Evolutionary conservation across 108 stramenopile species (phyloP), one percentile per base, ranked within the genome.

Genomic region (Nitzschia sp.): DNA sequence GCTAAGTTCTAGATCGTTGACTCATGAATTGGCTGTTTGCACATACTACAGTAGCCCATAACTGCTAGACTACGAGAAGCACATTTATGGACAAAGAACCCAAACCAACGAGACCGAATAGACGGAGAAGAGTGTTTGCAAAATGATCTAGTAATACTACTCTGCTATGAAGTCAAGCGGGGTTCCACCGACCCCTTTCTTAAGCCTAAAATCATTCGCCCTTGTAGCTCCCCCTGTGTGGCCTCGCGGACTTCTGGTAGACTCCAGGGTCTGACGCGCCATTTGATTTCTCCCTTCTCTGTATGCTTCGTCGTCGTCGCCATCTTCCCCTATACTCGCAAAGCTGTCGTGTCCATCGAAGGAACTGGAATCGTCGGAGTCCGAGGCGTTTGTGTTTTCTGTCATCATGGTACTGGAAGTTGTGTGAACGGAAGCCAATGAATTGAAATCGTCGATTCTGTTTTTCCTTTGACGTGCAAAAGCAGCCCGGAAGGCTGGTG

Each of bases 261-360:
- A 26, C 38, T 75, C 74, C 21, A 75, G 25, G 24, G 41, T 56
- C 24, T 68, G 74, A 20, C 67, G 26, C 8, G 74, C 74, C 52
- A 75, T 34, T 51, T 69, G 67, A 41, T 75, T 75, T 53, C 62
- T 48, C 8, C 74, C 65, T 61, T 75, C 74, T 24, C 74, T 59
- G 62, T 75, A 75, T 6, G 74, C 74, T 22, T 75, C 74, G 44
- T 75, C 74, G 48, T 75, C 74, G 25, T 66, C 65, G 20, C 53
- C 65, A n/a, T 74, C 73, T 17, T 66, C 65, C 42, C 57, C 73
- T 43, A 74, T 21, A 37, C 73, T 74, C 20, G 73, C 73, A 54
- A 74, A 74, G 43, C 73, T 74, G 50, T 60, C 73, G 24, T 73
- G 54, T 3, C 65, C 73, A 57, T 61, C 65, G 37, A 67, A 74